phyloP scores from a whole-genome alignment of 2,329 filamentous ascomycete genomes.

The Ceratocystiopsis sp. region DNA sequence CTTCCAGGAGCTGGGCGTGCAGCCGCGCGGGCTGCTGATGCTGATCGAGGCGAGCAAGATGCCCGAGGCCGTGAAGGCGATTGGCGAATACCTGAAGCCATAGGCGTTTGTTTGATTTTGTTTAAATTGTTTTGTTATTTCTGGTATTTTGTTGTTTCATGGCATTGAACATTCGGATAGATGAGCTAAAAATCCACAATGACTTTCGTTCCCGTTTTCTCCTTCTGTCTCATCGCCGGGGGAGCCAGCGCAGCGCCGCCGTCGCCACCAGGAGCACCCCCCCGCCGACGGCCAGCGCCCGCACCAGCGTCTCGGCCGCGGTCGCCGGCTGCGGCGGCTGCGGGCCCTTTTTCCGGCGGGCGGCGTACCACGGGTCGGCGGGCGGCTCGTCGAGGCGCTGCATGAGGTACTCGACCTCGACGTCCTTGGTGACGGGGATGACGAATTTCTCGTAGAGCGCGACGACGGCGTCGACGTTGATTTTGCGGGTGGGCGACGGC shows the following conservation, averaged over 20 bases:
- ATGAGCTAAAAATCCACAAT: background rate
- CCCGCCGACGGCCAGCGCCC: background rate
- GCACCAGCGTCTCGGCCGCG: constrained; percentile 1
- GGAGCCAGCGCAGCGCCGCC: constrained; percentile 5
- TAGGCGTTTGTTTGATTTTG: too few species aligned
- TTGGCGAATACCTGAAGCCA: constrained; percentile 52
- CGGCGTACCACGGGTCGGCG: constrained; percentile 4
- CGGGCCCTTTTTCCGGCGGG: background rate
- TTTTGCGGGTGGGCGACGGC: constrained; percentile 48
- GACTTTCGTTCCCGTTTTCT: constrained; percentile 1
- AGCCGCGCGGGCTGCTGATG: constrained; percentile 68
- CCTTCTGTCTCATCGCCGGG: constrained; percentile 1
- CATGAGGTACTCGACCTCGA: constrained; percentile 97
- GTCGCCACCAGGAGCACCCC: background rate
- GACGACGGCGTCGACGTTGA: constrained; percentile 82
- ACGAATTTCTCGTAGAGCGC: constrained; percentile 84
- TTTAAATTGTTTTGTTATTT: too few species aligned
- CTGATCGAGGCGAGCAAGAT: constrained; percentile 71
- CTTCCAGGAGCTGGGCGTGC: constrained; percentile 85
- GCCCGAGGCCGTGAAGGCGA: constrained; percentile 54
- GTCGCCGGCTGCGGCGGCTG: background rate
- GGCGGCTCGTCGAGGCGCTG: constrained; percentile 44
- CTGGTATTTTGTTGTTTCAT: too few species aligned
- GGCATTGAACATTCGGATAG: background rate
- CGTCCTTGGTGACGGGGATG: constrained; percentile 93